A percentile compares a stretch with the other conserved stretches of the same genome.
Evolutionary conservation across 1,139 yeast species (phyloP).

Genomic region (Saccharomycopsis hybrid): DNA sequence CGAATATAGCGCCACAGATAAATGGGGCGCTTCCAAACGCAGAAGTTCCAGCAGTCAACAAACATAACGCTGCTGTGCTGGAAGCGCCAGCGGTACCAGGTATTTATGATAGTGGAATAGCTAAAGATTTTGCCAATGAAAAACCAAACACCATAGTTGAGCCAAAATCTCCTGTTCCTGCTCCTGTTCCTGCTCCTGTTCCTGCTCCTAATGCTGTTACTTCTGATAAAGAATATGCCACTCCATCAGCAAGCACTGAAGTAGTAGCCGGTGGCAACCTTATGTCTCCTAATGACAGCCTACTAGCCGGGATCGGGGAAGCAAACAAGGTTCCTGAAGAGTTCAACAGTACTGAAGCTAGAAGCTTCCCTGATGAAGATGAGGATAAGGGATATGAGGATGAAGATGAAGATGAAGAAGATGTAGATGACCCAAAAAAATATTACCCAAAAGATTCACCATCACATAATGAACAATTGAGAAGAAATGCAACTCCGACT

Average conservation of each 20-base stretch:
- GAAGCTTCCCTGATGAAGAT: neutral
- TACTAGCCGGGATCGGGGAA: no score
- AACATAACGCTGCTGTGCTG: slow-evolving; percentile 1
- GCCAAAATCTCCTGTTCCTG: no score
- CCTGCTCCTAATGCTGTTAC: no score
- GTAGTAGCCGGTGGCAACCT: no score
- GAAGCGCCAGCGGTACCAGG: no score
- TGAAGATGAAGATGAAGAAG: slow-evolving; percentile 32
- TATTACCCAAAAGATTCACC: slow-evolving; percentile 4
- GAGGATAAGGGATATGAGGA: slow-evolving; percentile 26
- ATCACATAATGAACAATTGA: neutral
- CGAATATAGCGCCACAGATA: neutral
- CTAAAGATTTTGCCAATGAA: no score
- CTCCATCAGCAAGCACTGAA: no score
- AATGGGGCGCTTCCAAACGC: neutral
- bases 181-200: no score
- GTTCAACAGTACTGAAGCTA: neutral
- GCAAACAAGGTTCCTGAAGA: slow-evolving; percentile 7
- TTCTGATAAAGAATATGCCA: no score
- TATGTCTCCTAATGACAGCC: no score
- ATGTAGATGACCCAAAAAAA: slow-evolving; percentile 26
- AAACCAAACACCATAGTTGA: no score
- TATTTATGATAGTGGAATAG: no score
- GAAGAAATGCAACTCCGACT: slow-evolving; percentile 2
- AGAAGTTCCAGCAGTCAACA: neutral